These are phyloP conservation scores for Metschnikowia bowlesiae DNA, from an alignment of 805 yeast genomes.

Conservation along the genomic window DNA sequence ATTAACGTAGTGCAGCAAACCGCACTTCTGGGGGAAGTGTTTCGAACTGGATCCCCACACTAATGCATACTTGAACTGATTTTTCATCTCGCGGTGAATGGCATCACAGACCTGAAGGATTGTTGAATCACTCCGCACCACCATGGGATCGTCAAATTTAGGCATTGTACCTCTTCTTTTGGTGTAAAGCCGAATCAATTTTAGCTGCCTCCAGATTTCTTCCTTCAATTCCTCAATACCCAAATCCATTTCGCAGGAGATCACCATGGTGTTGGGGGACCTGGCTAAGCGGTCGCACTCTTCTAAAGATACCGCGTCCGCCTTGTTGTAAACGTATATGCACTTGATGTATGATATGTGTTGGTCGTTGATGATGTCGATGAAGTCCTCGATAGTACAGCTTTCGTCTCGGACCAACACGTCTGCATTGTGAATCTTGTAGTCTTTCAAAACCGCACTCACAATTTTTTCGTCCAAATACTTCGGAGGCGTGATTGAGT, in stretches of 20 bases:
- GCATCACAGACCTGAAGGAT: conserved; percentile 87
- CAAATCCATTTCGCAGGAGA: conserved; percentile 84
- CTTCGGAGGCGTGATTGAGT: conserved; percentile 76
- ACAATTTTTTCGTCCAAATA: conserved; percentile 78
- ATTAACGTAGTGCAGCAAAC: conserved; percentile 72
- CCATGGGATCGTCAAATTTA: conserved; percentile 84
- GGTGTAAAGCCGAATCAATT: conserved; percentile 76
- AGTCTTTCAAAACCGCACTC: conserved; percentile 72
- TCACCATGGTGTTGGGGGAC: conserved; percentile 88
- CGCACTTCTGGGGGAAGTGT: conserved; percentile 96
- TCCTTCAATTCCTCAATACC: conserved; percentile 87
- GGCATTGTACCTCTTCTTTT: conserved; percentile 82
- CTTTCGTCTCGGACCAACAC: conserved; percentile 85
- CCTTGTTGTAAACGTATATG: conserved; percentile 88
- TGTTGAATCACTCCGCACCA: conserved; percentile 73
- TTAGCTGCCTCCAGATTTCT: conserved; percentile 87
- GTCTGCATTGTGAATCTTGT: conserved; percentile 89
- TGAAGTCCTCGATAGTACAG: conserved; percentile 85
- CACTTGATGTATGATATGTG: conserved; percentile 89
- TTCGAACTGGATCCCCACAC: conserved; percentile 97
- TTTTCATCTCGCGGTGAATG: conserved; percentile 87
- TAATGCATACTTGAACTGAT: conserved; percentile 86
- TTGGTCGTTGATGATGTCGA: conserved; percentile 82
- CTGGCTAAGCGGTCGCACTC: conserved; percentile 91
- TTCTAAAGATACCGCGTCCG: conserved; percentile 91